Base-by-base conservation (phyloP, 345 rosid species). In the Noccaea caerulescens region DNA sequence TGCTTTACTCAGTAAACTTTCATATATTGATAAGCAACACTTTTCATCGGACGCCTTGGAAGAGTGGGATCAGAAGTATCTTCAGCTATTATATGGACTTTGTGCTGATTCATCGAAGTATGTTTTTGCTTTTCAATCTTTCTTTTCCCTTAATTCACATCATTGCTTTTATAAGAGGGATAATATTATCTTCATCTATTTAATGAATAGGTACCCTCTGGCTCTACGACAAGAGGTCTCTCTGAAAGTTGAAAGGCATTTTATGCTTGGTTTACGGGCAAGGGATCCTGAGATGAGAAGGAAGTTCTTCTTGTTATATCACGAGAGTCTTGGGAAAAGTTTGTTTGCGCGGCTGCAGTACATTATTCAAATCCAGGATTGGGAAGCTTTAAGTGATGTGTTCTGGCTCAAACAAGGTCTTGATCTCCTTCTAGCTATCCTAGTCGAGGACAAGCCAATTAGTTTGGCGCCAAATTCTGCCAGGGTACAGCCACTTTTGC, bases 341-440 rank as follows among this genome's bases (percentile, higher is more conserved):
- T 76, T 91, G 82, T 91, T 88, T 59, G 49, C 86, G 12, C 87
- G 99, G 79, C 72, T 94, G 83, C 97, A 94, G 46, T 91, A 79
- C 76, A 91, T 94, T 57, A 88, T 94, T 57, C 96, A 91, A 76
- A 5, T 78, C 71, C 99, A 94, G 84, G 97, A 94, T 27, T 94
- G 99, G 99, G 98, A 94, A 84, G 96, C 99, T 80, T 72, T 91
- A 77, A 89, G 93, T 71, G 97, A 94, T 80, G 99, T 94, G 70
- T 94, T 94, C 80, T 94, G 99, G 99, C 93, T 94, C 72, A 94
- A 94, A 81, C 99, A 94, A 68, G 98, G 99, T 49, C 96, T 94
- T 72, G 99, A 94, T 87, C 93, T 94, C 75, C 93, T 94, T 69
- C 82, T 94, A 52, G 95, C 99, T 46, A 84, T 91, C 65, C 80